Evolutionary conservation across 1,284 basidiomycete species (phyloP), one percentile per base, ranked within the genome.

Genomic region (Lignosus rhinocerotis): DNA sequence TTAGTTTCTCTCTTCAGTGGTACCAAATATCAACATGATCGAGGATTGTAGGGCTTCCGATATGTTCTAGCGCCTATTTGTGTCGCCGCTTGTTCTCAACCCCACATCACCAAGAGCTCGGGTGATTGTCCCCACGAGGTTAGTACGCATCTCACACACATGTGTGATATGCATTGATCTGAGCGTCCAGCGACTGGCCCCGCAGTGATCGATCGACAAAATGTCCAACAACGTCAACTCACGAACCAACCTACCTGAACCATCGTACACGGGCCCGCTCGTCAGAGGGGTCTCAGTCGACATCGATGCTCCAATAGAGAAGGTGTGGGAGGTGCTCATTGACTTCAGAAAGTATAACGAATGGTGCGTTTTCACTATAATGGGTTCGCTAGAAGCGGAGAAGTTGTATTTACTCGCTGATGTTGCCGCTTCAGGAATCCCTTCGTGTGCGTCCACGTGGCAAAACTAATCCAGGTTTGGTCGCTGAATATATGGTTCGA

Each of bases 271-370:
- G 3, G 54, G 74, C 54, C 75, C 80, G 8, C 75, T 82, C 61
- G 61, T 70, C 6, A 69, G 76, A 6, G 69, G 69, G 8, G 74
- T 73, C 6, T 78, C 77, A 2, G 68, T 70, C 31, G 63, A 74
- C 19, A 84, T 83, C 52, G 73, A 80, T 63, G 80, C 81, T 4
- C 76, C 80, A 4, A 64, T 70, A 10, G 76, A 83, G 19, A 79
- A 73, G 65, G 79, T 82, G 5, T 83, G 82, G 82, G 65, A 73
- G 2, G 68, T 75, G 10, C 60, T 84, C 25, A 67, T 78, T 21
- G 79, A 83, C 67, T 81, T 84, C 60, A 66, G 72, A 6, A 74
- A 75, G 5, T 84, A 84, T 65, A 70, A 74, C n/a, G 73, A 84
- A 70, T 86, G 84, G 84, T 81, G 33, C 34, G 56, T 19, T 11